Conservation (phyloP, 768 basidiomycete species). For the Russula abietina region DNA sequence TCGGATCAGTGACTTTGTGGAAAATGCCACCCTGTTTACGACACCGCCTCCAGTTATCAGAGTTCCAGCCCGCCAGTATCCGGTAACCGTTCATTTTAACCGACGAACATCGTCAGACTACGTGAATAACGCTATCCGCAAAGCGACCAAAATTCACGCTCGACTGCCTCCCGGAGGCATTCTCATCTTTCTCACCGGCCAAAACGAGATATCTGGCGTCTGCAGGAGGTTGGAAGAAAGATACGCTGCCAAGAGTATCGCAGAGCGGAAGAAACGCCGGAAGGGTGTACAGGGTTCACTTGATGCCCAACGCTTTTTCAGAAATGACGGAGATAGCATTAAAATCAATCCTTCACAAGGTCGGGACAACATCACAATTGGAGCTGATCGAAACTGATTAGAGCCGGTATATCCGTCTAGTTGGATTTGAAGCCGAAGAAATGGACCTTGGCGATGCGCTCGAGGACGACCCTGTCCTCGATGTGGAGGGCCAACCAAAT, state of each 20-base stretch:
- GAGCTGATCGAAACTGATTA: constrained; percentile 13
- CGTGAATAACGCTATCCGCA: constrained; percentile 83
- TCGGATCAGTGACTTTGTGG: constrained; percentile 86
- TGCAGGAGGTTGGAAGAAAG: constrained; percentile 74
- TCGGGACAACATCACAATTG: constrained; percentile 23
- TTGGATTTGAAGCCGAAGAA: constrained; percentile 77
- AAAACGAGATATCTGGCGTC: constrained; percentile 86
- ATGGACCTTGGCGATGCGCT: constrained; percentile 54
- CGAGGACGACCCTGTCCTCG: constrained; percentile 53
- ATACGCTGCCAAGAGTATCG: constrained; percentile 63
- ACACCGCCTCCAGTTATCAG: constrained; percentile 86
- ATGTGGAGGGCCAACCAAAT: constrained; percentile 49
- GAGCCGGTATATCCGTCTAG: constrained; percentile 32
- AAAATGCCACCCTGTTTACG: constrained; percentile 76
- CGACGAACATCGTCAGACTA: constrained; percentile 84
- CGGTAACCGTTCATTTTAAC: constrained; percentile 92
- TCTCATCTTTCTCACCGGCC: constrained; percentile 90
- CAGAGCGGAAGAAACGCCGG: constrained; percentile 42
- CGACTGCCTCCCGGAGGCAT: constrained; percentile 90
- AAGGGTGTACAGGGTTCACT: constrained; percentile 13
- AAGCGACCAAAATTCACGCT: constrained; percentile 86
- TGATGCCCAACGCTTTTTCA: constrained; percentile 16
- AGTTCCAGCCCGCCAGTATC: constrained; percentile 86
- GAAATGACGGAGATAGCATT: constrained; percentile 5
- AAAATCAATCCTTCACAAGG: constrained; percentile 45